A percentile compares a stretch with the other conserved stretches of the same genome.
phyloP scores from a whole-genome alignment of 345 rosid genomes.

The Bruguiera gymnorhiza region DNA sequence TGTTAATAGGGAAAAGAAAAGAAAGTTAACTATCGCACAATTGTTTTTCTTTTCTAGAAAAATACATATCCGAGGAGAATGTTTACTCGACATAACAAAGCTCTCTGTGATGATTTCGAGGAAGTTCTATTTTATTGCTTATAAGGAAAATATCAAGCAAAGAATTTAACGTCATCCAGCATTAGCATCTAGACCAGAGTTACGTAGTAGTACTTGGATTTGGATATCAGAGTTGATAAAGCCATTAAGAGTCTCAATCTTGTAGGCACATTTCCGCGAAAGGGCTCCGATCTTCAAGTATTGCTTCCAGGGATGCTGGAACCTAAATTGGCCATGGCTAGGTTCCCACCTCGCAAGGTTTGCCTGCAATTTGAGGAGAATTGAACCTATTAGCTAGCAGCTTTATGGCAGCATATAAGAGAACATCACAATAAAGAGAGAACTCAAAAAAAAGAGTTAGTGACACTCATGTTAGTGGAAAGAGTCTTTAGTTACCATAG shows the following conservation, averaged over 20 bases:
- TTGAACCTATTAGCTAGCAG: conserved; percentile 2
- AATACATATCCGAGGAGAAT: not conserved
- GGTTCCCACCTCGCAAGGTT: conserved; percentile 35
- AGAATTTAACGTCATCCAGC: not conserved
- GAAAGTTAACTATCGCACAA: not conserved
- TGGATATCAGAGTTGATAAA: conserved; percentile 19
- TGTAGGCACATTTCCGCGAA: conserved; percentile 28
- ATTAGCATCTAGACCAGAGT: not conserved
- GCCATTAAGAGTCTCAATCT: conserved; percentile 27
- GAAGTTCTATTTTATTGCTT: not conserved
- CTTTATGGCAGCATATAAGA: not conserved
- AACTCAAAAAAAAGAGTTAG: conserved; percentile 9
- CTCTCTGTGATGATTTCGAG: conserved; percentile 9
- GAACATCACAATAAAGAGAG: not conserved
- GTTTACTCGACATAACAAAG: not conserved
- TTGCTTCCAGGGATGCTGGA: conserved; percentile 32
- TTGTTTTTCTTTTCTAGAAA: not conserved
- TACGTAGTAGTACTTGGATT: conserved; percentile 16
- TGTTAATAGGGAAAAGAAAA: not conserved
- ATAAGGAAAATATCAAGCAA: not conserved
- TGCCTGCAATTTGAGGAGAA: conserved; percentile 18
- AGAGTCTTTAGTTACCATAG: conserved; percentile 18
- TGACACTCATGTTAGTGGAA: conserved; percentile 17
- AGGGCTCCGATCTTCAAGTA: conserved; percentile 27
- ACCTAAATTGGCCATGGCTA: conserved; percentile 24